Evolutionary conservation across 768 basidiomycete genomes (phyloP).

Genomic region (Dictyophora rubrovolvata): DNA sequence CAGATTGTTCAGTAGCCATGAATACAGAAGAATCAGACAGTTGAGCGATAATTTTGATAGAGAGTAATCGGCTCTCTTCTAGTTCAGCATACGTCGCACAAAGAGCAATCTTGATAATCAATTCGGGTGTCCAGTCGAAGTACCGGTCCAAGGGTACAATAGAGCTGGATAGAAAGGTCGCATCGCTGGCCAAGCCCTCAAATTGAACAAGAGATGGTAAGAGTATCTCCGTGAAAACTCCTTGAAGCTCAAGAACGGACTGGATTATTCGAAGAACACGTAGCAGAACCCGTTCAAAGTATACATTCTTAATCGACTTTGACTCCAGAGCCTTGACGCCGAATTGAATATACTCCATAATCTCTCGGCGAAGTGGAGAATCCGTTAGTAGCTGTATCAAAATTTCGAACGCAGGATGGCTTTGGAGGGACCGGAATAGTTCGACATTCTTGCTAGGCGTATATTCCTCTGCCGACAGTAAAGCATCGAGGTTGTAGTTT

Average conservation of each 20-base stretch:
- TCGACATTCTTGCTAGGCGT: constrained; percentile 37
- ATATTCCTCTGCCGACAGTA: constrained; percentile 53
- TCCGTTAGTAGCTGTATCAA: constrained; percentile 69
- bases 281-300: constrained; percentile 64
- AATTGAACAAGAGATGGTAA: constrained; percentile 66
- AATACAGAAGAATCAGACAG: constrained; percentile 58
- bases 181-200: constrained; percentile 30
- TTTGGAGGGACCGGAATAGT: constrained; percentile 41
- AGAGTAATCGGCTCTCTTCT: constrained; percentile 60
- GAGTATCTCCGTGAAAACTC: constrained; percentile 81
- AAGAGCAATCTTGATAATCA: constrained; percentile 73
- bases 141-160: constrained; percentile 65
- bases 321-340: constrained; percentile 71
- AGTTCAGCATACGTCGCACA: constrained; percentile 59
- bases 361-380: constrained; percentile 57
- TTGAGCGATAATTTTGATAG: constrained; percentile 63
- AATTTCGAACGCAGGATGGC: constrained; percentile 84
- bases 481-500: constrained; percentile 67
- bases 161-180: constrained; percentile 17
- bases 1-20: constrained; percentile 27
- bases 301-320: constrained; percentile 39
- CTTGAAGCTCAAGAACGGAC: constrained; percentile 76
- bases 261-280: constrained; percentile 75
- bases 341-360: constrained; percentile 74
- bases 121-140: constrained; percentile 55